Evolutionary conservation across 805 yeast species (phyloP), one percentile per base, ranked within the genome.

Genomic region (Wickerhamomyces canadensis): DNA sequence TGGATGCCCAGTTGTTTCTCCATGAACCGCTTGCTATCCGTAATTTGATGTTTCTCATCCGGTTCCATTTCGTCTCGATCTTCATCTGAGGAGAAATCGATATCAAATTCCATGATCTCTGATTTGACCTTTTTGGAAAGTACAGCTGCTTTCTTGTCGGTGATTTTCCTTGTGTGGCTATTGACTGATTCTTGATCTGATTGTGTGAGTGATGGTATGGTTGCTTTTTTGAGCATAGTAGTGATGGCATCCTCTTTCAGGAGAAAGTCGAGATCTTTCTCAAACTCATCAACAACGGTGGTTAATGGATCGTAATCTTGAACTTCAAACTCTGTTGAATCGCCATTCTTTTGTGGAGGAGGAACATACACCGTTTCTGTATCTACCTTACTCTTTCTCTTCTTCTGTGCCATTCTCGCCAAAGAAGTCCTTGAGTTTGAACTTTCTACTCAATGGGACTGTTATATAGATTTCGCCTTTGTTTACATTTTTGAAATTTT

Each of bases 41-140:
- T 18, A 19, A 6, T 11, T 6, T 10, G 18, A 14, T 29, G 19
- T 5, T 5, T 10, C 6, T 18, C 18, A 6, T 29, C 41, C 2
- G 8, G 10, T 25, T 25, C 14, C n/a, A n/a, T n/a, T n/a, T 41
- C 38, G 16, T 34, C 43, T 4, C 38, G 42, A 13, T 44, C 52
- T 4, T 45, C 44, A 36, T 35, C 37, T 11, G 39, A 43, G 5
- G 36, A 27, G 26, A 49, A 37, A 4, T 36, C 41, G 12, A 49
- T 34, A 35, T 45, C 53, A 35, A 51, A 38, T 21, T 48, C 42
- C 34, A 49, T 14, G 10, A 51, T 49, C 38, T 48, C 44, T 15
- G 33, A 45, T 34, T 43, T 46, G 7, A 44, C 12, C 16, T 27
- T 38, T 28, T 41, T 47, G 4, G 36, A 22, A 5, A 41, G 17